These are phyloP conservation scores for Cordyceps farinosa DNA, from an alignment of 2,329 filamentous ascomycete species.

Conservation along the genomic window DNA sequence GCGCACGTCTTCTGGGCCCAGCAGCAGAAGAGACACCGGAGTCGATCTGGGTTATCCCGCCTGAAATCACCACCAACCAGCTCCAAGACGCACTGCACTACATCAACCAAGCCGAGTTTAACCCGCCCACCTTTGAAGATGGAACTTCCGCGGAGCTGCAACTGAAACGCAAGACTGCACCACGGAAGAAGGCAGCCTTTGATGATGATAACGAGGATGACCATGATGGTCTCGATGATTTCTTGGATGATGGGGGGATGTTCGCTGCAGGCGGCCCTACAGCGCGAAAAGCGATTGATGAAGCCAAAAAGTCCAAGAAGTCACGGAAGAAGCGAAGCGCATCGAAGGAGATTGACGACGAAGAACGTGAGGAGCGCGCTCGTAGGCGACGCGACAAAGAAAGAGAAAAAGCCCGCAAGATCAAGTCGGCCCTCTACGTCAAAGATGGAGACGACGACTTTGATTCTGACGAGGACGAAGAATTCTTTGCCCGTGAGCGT, in stretches of 20 bases:
- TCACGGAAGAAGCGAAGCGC: slow-evolving; percentile 43
- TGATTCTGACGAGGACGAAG: slow-evolving; percentile 66
- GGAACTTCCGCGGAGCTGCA: slow-evolving; percentile 71
- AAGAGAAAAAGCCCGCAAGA: slow-evolving; percentile 69
- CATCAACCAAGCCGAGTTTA: slow-evolving; percentile 75
- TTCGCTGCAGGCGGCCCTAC: slow-evolving; percentile 70
- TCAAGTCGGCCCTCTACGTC: slow-evolving; percentile 83
- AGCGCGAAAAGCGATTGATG: slow-evolving; percentile 48
- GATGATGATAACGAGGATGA: slow-evolving; percentile 74
- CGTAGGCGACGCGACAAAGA: slow-evolving; percentile 63
- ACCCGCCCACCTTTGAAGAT: slow-evolving; percentile 73
- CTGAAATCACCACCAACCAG: slow-evolving; percentile 57
- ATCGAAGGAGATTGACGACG: slow-evolving; percentile 50
- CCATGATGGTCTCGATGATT: slow-evolving; percentile 51
- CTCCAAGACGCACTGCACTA: slow-evolving; percentile 66
- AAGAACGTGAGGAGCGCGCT: slow-evolving; percentile 62
- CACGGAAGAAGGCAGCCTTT: slow-evolving; percentile 57
- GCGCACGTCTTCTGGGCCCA: slow-evolving; percentile 58
- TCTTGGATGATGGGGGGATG: slow-evolving; percentile 50
- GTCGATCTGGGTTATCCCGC: slow-evolving; percentile 74
- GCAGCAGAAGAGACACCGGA: slow-evolving; percentile 67
- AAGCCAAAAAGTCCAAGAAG: slow-evolving; percentile 53
- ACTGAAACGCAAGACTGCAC: slow-evolving; percentile 65
- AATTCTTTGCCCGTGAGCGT: slow-evolving; percentile 73
- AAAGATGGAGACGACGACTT: slow-evolving; percentile 83